These are phyloP conservation scores for Lachnellula subtilissima DNA, from an alignment of 2,329 filamentous ascomycete species.

Conservation along the genomic window DNA sequence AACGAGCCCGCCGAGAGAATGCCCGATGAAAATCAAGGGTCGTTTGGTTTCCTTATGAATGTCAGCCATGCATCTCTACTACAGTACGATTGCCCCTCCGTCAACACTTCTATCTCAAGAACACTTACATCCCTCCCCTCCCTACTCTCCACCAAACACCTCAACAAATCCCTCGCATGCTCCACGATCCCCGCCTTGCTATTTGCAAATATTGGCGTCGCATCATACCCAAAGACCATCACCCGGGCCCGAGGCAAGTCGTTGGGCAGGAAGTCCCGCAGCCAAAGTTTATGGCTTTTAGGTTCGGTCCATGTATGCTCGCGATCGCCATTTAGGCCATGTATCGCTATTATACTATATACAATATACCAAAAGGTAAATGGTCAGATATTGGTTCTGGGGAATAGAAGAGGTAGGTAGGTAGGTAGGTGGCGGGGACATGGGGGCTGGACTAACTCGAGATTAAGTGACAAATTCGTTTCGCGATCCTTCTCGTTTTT, in stretches of 20 bases:
- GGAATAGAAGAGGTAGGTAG: too few species aligned
- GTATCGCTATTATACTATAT: constrained; percentile 24
- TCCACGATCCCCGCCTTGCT: constrained; percentile 10
- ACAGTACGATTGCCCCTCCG: neutral
- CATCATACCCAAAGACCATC: constrained; percentile 34
- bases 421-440: too few species aligned
- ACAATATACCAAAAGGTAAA: too few species aligned
- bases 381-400: too few species aligned
- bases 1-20: constrained; percentile 16
- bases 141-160: constrained; percentile 2
- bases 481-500: too few species aligned
- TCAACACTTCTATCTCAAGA: neutral
- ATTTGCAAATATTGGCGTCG: constrained; percentile 16
- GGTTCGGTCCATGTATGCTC: constrained; percentile 25
- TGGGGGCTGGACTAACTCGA: too few species aligned
- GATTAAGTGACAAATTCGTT: too few species aligned
- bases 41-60: constrained; percentile 4
- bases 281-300: constrained; percentile 22
- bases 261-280: constrained; percentile 29
- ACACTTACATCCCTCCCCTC: neutral
- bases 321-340: constrained; percentile 28
- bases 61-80: neutral
- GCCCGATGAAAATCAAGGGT: constrained; percentile 17
- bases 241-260: constrained; percentile 32
- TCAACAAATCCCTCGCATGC: constrained; percentile 15